phyloP scores from a whole-genome alignment of 2,329 filamentous ascomycete genomes.

The Cladosporium colombiae region DNA sequence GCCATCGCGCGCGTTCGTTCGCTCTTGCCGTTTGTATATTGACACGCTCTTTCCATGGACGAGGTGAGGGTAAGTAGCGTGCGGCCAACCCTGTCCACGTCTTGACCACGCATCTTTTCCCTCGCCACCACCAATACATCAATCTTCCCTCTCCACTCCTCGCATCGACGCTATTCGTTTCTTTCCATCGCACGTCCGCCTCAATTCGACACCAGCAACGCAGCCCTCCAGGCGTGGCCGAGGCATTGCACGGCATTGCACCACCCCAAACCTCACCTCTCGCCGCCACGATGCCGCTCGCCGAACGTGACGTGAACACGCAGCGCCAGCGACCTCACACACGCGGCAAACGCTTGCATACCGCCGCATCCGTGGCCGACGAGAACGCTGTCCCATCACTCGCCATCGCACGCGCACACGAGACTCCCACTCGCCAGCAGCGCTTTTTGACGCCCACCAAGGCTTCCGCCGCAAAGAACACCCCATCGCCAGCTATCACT shows the following conservation, averaged over 20 bases:
- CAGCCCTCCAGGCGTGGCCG: slow-evolving; percentile 1
- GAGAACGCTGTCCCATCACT: slow-evolving; percentile 24
- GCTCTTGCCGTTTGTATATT: slow-evolving; percentile 15
- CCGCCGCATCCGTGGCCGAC: slow-evolving; percentile 16
- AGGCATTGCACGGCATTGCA: background rate
- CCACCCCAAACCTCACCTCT: background rate
- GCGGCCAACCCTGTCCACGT: background rate
- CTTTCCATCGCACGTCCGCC: background rate
- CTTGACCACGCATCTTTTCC: background rate
- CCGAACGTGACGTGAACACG: slow-evolving; percentile 29
- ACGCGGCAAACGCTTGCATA: slow-evolving; percentile 23
- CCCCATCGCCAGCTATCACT: slow-evolving; percentile 18
- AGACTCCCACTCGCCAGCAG: slow-evolving; percentile 15
- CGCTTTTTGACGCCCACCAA: slow-evolving; percentile 32
- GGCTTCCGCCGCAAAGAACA: slow-evolving; percentile 30
- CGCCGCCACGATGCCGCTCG: slow-evolving; percentile 27
- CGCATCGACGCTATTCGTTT: background rate
- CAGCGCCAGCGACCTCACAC: slow-evolving; percentile 22
- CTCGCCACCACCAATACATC: background rate
- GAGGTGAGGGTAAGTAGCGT: background rate
- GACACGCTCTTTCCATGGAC: slow-evolving; percentile 1
- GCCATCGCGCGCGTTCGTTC: background rate
- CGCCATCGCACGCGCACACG: background rate
- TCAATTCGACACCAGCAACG: background rate
- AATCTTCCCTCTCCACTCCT: background rate